These are phyloP conservation scores for Inga oerstediana DNA, from an alignment of 306 rosid genomes.

Conservation along the genomic window DNA sequence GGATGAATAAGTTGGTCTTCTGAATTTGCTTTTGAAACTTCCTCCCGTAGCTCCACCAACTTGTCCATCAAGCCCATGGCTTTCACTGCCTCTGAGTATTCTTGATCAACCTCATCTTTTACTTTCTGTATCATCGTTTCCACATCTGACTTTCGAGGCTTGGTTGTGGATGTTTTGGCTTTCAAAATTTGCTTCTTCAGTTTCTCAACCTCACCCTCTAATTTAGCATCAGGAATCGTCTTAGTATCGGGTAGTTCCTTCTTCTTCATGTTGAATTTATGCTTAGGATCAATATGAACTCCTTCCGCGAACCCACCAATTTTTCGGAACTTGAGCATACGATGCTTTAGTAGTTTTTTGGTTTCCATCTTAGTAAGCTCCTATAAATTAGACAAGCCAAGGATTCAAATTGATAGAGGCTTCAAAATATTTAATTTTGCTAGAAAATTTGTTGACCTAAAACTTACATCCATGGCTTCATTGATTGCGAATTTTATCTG, in stretches of 20 bases:
- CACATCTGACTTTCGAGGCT: conserved; percentile 43
- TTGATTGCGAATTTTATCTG: conserved; percentile 78
- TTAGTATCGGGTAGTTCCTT: conserved; percentile 49
- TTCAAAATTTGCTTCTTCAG: conserved; percentile 56
- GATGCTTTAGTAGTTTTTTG: conserved; percentile 66
- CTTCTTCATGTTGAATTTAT: conserved; percentile 70
- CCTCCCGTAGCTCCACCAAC: conserved; percentile 52
- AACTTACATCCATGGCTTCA: conserved; percentile 82
- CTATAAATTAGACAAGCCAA: conserved; percentile 47
- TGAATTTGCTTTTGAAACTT: conserved; percentile 54
- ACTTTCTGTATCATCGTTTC: conserved; percentile 60
- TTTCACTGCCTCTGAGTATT: conserved; percentile 66
- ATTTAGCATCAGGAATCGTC: conserved; percentile 46
- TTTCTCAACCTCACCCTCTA: conserved; percentile 62
- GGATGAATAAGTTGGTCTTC: conserved; percentile 56
- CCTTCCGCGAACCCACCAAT: conserved; percentile 85
- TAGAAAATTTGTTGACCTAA: conserved; percentile 18
- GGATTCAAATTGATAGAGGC: conserved; percentile 27
- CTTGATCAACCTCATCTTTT: conserved; percentile 65
- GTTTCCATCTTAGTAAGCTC: conserved; percentile 72
- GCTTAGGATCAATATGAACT: conserved; percentile 63
- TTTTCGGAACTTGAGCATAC: conserved; percentile 78
- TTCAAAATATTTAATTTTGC: conserved; percentile 26
- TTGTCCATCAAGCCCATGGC: conserved; percentile 64
- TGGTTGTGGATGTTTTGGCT: conserved; percentile 51